These are phyloP conservation scores for Nigrospora oryzae DNA, from an alignment of 2,329 filamentous ascomycete species.

Conservation along the genomic window DNA sequence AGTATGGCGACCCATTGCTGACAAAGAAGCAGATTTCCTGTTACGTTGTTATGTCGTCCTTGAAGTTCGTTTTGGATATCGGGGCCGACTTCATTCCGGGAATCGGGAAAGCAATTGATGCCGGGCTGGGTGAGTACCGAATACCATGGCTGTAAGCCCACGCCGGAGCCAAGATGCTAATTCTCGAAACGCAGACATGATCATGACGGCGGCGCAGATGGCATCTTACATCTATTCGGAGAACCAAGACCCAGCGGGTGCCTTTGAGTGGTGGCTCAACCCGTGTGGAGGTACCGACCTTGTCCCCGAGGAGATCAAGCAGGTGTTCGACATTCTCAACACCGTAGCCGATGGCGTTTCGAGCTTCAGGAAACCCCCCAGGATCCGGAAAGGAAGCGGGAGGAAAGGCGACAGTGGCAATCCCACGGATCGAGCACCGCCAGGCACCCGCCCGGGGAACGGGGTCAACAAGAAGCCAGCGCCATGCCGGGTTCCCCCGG, in stretches of 20 bases:
- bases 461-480: too few relatives aligned
- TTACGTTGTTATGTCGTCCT: slow-evolving; percentile 8
- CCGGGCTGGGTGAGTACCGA: neutral
- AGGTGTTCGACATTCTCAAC: slow-evolving; percentile 9
- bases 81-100: slow-evolving; percentile 3
- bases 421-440: slow-evolving; percentile 1
- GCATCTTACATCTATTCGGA: slow-evolving; percentile 6
- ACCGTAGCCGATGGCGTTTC: slow-evolving; percentile 5
- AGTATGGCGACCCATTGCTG: too few relatives aligned
- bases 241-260: slow-evolving; percentile 7
- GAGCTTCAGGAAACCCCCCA: slow-evolving; percentile 8
- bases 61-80: slow-evolving; percentile 7
- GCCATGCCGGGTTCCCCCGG: too few relatives aligned
- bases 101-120: neutral
- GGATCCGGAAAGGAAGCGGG: slow-evolving; percentile 8
- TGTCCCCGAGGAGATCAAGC: slow-evolving; percentile 11
- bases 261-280: slow-evolving; percentile 10
- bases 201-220: slow-evolving; percentile 3
- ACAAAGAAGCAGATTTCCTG: slow-evolving; percentile 1
- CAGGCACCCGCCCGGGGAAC: too few relatives aligned
- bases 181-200: neutral
- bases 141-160: too few relatives aligned
- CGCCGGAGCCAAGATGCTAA: neutral
- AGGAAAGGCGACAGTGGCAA: slow-evolving; percentile 8
- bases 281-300: slow-evolving; percentile 8